Conservation (phyloP, 768 basidiomycete genomes). For the Pluteus cervinus region DNA sequence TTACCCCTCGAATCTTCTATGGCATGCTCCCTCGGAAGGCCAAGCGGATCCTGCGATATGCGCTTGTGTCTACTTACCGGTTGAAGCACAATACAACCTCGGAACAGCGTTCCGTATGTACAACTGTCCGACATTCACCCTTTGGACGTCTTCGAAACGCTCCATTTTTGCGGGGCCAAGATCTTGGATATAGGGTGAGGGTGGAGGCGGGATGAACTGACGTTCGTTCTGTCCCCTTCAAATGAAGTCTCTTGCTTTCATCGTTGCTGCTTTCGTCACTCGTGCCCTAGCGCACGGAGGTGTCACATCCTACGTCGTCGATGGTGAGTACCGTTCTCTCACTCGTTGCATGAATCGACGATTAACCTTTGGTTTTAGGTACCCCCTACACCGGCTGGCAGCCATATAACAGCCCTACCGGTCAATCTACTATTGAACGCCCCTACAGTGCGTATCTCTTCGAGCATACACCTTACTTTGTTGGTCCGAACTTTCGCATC, state of each 20-base stretch:
- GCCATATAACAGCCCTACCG: slow-evolving; percentile 28
- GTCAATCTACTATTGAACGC: slow-evolving; percentile 28
- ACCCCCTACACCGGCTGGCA: slow-evolving; percentile 26
- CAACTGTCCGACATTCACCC: too few species aligned
- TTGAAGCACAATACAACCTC: too few species aligned
- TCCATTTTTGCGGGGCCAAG: too few species aligned
- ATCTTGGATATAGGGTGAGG: too few species aligned
- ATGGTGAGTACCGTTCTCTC: slow-evolving; percentile 13
- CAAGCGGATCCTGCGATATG: too few species aligned
- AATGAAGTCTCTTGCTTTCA: slow-evolving; percentile 20
- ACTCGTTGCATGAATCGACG: neutral
- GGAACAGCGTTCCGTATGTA: too few species aligned
- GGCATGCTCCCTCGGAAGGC: too few species aligned
- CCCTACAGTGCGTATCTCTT: slow-evolving; percentile 21
- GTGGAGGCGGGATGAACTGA: too few species aligned
- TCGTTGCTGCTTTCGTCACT: slow-evolving; percentile 21
- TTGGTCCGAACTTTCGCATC: neutral
- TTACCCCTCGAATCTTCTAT: too few species aligned
- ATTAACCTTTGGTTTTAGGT: slow-evolving; percentile 9
- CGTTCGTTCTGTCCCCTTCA: too few species aligned
- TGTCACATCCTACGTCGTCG: slow-evolving; percentile 29
- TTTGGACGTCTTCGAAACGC: too few species aligned
- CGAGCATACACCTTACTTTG: neutral
- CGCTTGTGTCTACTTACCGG: too few species aligned
- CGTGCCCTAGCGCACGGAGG: slow-evolving; percentile 30